phyloP scores from a whole-genome alignment of 2,329 filamentous ascomycete genomes.

The Podosphaera xanthii region DNA sequence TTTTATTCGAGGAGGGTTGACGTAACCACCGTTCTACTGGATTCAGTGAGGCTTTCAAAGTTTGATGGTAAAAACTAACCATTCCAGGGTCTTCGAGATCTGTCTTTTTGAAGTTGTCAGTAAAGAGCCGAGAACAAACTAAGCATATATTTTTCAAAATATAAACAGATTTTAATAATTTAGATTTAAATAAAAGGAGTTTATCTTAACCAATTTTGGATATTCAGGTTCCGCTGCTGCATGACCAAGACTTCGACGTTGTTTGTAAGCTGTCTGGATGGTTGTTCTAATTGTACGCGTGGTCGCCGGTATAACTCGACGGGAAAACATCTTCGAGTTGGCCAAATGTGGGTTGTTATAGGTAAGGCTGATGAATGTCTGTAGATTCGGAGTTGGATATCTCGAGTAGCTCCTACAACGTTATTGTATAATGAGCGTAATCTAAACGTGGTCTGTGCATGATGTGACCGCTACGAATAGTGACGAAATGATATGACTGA shows the following conservation, averaged over 20 bases:
- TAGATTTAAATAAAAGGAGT: neutral
- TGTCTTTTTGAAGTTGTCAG: conserved; percentile 11
- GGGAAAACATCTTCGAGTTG: conserved; percentile 31
- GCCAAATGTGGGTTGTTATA: neutral
- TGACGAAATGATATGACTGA: neutral
- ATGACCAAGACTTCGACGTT: conserved; percentile 23
- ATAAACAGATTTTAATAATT: neutral
- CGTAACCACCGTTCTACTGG: conserved; percentile 59
- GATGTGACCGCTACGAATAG: neutral
- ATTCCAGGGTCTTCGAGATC: conserved; percentile 43
- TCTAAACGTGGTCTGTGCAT: neutral
- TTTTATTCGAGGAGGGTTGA: conserved; percentile 60
- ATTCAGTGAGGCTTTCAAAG: neutral
- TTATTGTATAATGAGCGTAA: neutral
- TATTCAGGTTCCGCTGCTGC: conserved; percentile 9
- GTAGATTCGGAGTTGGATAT: no score
- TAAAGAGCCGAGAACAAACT: conserved; percentile 5
- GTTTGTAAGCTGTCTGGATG: conserved; percentile 25
- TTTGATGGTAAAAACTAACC: conserved; percentile 22
- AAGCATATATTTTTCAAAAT: neutral
- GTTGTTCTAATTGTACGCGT: conserved; percentile 15
- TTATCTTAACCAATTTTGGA: conserved; percentile 12
- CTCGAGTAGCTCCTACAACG: no score
- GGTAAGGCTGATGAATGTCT: no score
- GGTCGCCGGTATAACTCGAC: conserved; percentile 31